Base-by-base conservation (phyloP, 345 rosid species). In the Kernera saxatilis region DNA sequence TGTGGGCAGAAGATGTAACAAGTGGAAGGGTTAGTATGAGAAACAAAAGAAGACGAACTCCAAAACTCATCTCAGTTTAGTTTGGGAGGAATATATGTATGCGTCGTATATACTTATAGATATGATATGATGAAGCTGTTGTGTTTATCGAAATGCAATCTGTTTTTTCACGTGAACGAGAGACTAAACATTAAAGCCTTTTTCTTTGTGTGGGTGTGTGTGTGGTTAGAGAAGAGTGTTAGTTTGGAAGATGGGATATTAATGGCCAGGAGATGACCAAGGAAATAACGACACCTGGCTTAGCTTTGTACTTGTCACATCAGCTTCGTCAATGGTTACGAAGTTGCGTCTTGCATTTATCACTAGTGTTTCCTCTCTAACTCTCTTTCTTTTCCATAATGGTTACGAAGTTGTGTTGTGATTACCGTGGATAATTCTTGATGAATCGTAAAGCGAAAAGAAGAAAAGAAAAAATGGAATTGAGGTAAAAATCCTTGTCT, bases 191-290 rank as follows among this genome's bases (percentile, higher is more conserved):
- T 72, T 63, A 52, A 63, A 52, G 63, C 13, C 63, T 61, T 7
- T 21, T 51, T 50, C 29, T 62, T 30, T 68, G 13, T 43, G 44
- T 59, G 26, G 40, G 61, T 8, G 29, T 2, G 27, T 35, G 53
- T 46, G 45, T 52, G 49, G 49, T 45, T 64, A 64, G 55, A 72
- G 55, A 44, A 19, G 33, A 45, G 58, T 35, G 58, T 64, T 64
- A n/a, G 77, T 73, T 73, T 73, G 71, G 77, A 43, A 64, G 71
- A 55, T 73, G 65, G 17, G 41, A 26, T 64, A 64, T 73, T 73
- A 54, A 73, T 64, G 77, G 58, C 15, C 14, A 55, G 43, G 55
- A 64, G 14, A 25, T 18, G 51, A 55, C 65, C 71, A 73, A 64
- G 49, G n/a, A 55, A 14, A 25, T 9, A 32, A 1, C 26, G 77